phyloP scores from a whole-genome alignment of 2,329 filamentous ascomycete genomes.

The Dactylonectria estremocensis region DNA sequence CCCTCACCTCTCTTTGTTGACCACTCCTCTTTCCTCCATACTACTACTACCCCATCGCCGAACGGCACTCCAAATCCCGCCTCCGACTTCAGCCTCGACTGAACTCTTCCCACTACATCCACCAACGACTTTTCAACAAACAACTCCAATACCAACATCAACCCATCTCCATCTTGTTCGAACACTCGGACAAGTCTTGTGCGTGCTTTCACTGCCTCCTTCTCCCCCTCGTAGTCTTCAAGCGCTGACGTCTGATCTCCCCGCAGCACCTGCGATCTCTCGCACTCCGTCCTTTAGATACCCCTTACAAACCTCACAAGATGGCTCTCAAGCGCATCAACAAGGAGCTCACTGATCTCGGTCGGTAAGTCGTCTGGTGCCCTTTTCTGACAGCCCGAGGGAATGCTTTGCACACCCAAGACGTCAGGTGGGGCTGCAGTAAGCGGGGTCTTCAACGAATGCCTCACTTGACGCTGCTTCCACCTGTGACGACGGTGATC shows the following conservation, averaged over 20 bases:
- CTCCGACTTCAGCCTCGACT: conserved; percentile 48
- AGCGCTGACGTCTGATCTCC: conserved; percentile 45
- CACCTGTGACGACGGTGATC: conserved; percentile 33
- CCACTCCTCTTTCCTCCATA: conserved; percentile 45
- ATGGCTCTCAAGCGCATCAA: conserved; percentile 97
- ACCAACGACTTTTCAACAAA: conserved; percentile 28
- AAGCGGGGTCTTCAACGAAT: conserved; percentile 54
- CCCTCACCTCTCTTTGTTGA: conserved; percentile 50
- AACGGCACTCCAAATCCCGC: conserved; percentile 49
- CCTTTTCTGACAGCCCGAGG: conserved; percentile 40
- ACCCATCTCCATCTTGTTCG: conserved; percentile 34
- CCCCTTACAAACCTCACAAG: conserved; percentile 53
- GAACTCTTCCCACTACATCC: conserved; percentile 40
- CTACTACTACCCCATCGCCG: conserved; percentile 46
- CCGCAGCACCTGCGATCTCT: conserved; percentile 46
- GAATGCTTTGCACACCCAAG: conserved; percentile 48
- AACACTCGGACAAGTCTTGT: conserved; percentile 47
- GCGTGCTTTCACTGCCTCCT: conserved; percentile 44
- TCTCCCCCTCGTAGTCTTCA: conserved; percentile 28
- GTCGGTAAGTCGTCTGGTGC: conserved; percentile 75
- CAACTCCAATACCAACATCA: conserved; percentile 11
- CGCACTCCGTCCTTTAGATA: conserved; percentile 47
- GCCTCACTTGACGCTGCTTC: conserved; percentile 33
- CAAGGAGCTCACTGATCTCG: conserved; percentile 92
- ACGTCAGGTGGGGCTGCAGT: conserved; percentile 56